These are phyloP conservation scores for Paragyromitra xinjiangensis DNA, from an alignment of 495 filamentous ascomycete genomes.

Conservation along the genomic window DNA sequence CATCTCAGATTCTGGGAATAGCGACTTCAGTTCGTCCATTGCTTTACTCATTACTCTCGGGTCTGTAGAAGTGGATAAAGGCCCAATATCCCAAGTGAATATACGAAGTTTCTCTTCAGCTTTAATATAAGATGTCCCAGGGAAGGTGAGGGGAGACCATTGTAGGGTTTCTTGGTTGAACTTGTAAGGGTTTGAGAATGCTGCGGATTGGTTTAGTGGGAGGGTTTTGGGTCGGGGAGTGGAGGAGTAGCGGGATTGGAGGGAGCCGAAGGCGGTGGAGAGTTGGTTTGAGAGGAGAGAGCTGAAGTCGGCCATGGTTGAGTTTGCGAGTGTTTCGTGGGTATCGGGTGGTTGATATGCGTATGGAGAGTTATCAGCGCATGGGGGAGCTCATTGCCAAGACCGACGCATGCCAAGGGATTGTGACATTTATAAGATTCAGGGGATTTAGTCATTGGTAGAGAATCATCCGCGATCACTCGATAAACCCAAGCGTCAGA, in stretches of 20 bases:
- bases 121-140: neutral
- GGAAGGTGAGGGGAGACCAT: slow-evolving; percentile 14
- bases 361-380: neutral
- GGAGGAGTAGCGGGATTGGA: slow-evolving; percentile 20
- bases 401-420: no score
- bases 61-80: neutral
- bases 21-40: slow-evolving; percentile 1
- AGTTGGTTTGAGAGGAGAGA: slow-evolving; percentile 27
- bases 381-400: no score
- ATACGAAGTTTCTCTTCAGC: neutral
- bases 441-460: no score
- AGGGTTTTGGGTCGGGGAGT: slow-evolving; percentile 14
- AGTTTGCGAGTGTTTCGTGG: neutral
- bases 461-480: no score
- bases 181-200: slow-evolving; percentile 11
- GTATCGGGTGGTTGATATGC: neutral
- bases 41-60: slow-evolving; percentile 9
- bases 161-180: slow-evolving; percentile 29
- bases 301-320: slow-evolving; percentile 22
- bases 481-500: no score
- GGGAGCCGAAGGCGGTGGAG: slow-evolving; percentile 11
- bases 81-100: slow-evolving; percentile 18
- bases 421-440: no score
- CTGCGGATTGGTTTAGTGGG: slow-evolving; percentile 17
- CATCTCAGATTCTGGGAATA: neutral